Evolutionary conservation across 2,329 filamentous ascomycete species (phyloP).

Genomic region (Fusarium heterosporum): DNA sequence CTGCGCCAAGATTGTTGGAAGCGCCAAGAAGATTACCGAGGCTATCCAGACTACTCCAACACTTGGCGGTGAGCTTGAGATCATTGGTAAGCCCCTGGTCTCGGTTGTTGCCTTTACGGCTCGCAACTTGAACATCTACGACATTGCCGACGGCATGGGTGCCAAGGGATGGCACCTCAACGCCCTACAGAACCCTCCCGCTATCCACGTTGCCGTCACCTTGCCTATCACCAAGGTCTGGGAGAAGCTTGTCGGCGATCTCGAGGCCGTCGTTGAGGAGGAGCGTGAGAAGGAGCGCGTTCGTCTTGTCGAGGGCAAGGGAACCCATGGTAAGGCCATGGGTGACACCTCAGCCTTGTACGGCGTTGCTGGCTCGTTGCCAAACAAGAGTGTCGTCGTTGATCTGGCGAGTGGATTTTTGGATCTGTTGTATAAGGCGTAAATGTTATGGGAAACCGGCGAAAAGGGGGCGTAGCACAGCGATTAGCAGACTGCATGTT

Average conservation of each 20-base stretch:
- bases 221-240: constrained; percentile 84
- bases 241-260: constrained; percentile 81
- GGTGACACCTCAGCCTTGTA: constrained; percentile 91
- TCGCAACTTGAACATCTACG: constrained; percentile 90
- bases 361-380: constrained; percentile 92
- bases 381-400: constrained; percentile 94
- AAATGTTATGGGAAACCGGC: constrained; percentile 40
- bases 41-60: constrained; percentile 77
- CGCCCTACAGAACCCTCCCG: constrained; percentile 88
- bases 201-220: constrained; percentile 94
- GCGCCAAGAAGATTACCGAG: constrained; percentile 83
- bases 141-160: constrained; percentile 90
- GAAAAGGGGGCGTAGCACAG: constrained; percentile 5
- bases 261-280: constrained; percentile 73
- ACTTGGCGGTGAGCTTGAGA: constrained; percentile 77
- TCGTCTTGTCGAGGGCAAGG: constrained; percentile 75
- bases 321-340: constrained; percentile 71
- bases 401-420: constrained; percentile 91
- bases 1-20: constrained; percentile 88
- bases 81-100: constrained; percentile 88
- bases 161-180: constrained; percentile 94
- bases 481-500: constrained; percentile 9
- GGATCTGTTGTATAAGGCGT: constrained; percentile 92
- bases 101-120: constrained; percentile 90
- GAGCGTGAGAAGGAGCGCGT: constrained; percentile 86